Evolutionary conservation across 805 yeast genomes (phyloP), one percentile per base, ranked within the genome.

Genomic region (Ogataea methylovora): DNA sequence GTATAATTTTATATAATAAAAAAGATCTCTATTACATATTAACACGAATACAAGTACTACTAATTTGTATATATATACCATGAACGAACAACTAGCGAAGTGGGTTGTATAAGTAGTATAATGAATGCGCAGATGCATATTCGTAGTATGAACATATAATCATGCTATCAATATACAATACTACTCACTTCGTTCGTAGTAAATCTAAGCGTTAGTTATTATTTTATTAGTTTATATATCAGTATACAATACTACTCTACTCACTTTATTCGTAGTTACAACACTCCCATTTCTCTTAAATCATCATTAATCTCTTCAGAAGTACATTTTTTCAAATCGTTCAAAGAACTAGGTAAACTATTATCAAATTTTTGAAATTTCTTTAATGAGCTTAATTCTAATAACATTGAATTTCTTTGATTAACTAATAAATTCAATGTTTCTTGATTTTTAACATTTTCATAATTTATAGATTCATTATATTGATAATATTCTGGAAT

Each of bases 301-400:
- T 92, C 97, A 16, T 76, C 81, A 26, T 69, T 64, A 10, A 81
- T 66, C 54, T 90, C 97, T n/a, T 77, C 78, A 14, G 72, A 75
- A 15, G 77, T 65, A 27, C 88, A 80, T 4, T 75, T 60, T 26
- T 67, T 66, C 38, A 92, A 60, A 22, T 69, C 67, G 25, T 90
- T 53, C 23, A 75, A 90, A 2, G 95, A 87, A 19, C 81, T 76
- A 2, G 97, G 96, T 50, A 87, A 77, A 4, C 92, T 86, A 48
- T 74, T 75, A 50, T 44, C 43, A 28, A 73, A 76, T 44, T 71
- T 67, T 24, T 75, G 61, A 32, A 88, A 57, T 3, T 92, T 92
- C 33, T 74, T 69, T 41, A 88, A 61, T 19, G 73, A 65, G 29
- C 92, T 79, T 29, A 88, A 58, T 55, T 88, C 87, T 40, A 72